Conservation (phyloP, 2,329 filamentous ascomycete species). For the Cladosporium phlei region DNA sequence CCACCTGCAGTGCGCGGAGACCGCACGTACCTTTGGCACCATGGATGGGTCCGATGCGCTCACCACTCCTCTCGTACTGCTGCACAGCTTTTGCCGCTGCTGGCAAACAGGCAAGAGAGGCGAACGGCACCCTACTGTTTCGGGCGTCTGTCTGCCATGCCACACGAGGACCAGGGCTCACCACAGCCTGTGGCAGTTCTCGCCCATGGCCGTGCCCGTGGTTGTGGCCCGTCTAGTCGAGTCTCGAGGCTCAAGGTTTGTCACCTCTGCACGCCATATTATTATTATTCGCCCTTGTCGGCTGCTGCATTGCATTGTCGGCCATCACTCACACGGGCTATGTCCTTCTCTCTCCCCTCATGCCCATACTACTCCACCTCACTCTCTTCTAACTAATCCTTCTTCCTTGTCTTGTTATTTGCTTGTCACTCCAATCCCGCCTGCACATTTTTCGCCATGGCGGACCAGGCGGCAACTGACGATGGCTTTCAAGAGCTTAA, state of each 20-base stretch:
- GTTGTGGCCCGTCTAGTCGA: slow-evolving; percentile 6
- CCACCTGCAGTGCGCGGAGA: neutral
- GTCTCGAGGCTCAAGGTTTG: slow-evolving; percentile 5
- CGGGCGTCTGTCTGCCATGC: neutral
- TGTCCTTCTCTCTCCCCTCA: slow-evolving; percentile 1
- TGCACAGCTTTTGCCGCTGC: too few species aligned
- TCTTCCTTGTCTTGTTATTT: slow-evolving; percentile 4
- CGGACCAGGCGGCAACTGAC: too few species aligned
- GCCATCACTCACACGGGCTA: slow-evolving; percentile 1
- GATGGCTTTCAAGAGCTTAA: too few species aligned
- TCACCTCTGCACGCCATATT: slow-evolving; percentile 3
- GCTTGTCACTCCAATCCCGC: neutral
- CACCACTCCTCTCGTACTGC: too few species aligned
- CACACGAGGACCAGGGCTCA: neutral
- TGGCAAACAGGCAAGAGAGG: neutral
- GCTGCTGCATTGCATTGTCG: neutral
- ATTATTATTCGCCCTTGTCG: neutral
- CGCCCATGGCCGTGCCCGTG: slow-evolving; percentile 1
- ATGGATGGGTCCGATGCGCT: too few species aligned
- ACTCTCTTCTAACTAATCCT: slow-evolving; percentile 6
- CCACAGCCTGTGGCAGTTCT: neutral
- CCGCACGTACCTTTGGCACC: too few species aligned
- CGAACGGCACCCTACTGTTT: slow-evolving; percentile 4
- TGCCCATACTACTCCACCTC: too few species aligned
- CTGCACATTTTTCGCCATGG: slow-evolving; percentile 7